phyloP scores from a whole-genome alignment of 148 eudicot genomes.

The Agrostemma githago region DNA sequence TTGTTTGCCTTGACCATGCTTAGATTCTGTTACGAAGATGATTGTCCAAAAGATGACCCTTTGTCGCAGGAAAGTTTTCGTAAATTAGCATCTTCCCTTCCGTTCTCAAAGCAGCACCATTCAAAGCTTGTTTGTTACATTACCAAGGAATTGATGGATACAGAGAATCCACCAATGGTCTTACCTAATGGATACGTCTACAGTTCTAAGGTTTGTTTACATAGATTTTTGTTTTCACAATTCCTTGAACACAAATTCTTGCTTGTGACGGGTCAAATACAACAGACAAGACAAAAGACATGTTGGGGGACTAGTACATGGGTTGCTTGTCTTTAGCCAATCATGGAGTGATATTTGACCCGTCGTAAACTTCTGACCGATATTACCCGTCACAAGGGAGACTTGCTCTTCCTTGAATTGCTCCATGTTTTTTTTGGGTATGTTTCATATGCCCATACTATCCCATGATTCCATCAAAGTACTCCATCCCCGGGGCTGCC shows the following conservation, averaged over 20 bases:
- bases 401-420: background rate
- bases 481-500: too few relatives aligned
- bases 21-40: constrained; percentile 88
- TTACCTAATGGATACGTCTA: constrained; percentile 94
- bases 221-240: too few relatives aligned
- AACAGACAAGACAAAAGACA: too few relatives aligned
- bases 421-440: background rate
- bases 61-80: constrained; percentile 93
- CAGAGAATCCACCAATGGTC: constrained; percentile 97
- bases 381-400: too few relatives aligned
- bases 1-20: constrained; percentile 45
- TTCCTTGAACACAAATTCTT: too few relatives aligned
- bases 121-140: constrained; percentile 97
- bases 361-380: too few relatives aligned
- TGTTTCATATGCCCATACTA: background rate
- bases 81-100: constrained; percentile 68
- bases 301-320: too few relatives aligned
- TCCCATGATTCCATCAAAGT: background rate
- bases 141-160: constrained; percentile 95
- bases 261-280: too few relatives aligned
- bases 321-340: too few relatives aligned
- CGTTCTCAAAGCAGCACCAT: constrained; percentile 99
- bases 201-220: constrained; percentile 72
- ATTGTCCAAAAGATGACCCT: constrained; percentile 94
- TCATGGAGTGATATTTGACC: too few relatives aligned